These are phyloP conservation scores for Amorphotheca resinae DNA, from an alignment of 495 filamentous ascomycete species.

Conservation along the genomic window DNA sequence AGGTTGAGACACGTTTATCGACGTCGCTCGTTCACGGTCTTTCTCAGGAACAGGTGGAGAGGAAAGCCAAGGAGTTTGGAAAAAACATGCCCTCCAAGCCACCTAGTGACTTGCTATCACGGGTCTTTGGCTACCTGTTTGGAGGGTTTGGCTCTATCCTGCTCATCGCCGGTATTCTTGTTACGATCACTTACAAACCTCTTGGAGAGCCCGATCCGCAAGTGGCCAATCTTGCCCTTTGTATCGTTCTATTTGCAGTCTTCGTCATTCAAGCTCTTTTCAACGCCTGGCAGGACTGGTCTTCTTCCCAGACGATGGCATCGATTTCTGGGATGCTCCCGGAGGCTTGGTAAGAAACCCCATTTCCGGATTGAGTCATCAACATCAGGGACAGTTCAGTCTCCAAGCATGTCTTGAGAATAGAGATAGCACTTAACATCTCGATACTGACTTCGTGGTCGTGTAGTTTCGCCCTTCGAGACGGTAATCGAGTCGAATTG, in stretches of 20 bases:
- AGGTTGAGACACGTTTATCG: constrained; percentile 36
- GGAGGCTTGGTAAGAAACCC: too few relatives aligned
- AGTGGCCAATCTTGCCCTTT: constrained; percentile 49
- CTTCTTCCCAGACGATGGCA: constrained; percentile 45
- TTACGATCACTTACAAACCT: constrained; percentile 56
- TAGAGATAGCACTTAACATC: too few relatives aligned
- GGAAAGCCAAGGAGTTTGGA: constrained; percentile 40
- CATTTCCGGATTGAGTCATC: too few relatives aligned
- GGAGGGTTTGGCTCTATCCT: constrained; percentile 57
- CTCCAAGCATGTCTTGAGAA: too few relatives aligned
- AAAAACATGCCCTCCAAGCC: constrained; percentile 46
- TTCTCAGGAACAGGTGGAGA: constrained; percentile 31
- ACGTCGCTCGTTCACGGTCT: constrained; percentile 35
- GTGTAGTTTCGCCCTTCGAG: constrained; percentile 46
- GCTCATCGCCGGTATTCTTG: constrained; percentile 44
- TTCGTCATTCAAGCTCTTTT: constrained; percentile 55
- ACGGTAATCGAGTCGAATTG: constrained; percentile 35
- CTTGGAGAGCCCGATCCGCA: constrained; percentile 47
- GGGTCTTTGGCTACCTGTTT: constrained; percentile 53
- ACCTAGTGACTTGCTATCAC: constrained; percentile 38
- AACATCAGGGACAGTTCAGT: too few relatives aligned
- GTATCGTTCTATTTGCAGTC: constrained; percentile 48
- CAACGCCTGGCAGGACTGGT: constrained; percentile 50
- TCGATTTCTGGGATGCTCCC: constrained; percentile 54
- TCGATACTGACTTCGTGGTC: too few relatives aligned